Percentiles rank a stretch among this genome's conserved stretches.
phyloP scores from a whole-genome alignment of 768 basidiomycete genomes.

The Mrakia gelida region DNA sequence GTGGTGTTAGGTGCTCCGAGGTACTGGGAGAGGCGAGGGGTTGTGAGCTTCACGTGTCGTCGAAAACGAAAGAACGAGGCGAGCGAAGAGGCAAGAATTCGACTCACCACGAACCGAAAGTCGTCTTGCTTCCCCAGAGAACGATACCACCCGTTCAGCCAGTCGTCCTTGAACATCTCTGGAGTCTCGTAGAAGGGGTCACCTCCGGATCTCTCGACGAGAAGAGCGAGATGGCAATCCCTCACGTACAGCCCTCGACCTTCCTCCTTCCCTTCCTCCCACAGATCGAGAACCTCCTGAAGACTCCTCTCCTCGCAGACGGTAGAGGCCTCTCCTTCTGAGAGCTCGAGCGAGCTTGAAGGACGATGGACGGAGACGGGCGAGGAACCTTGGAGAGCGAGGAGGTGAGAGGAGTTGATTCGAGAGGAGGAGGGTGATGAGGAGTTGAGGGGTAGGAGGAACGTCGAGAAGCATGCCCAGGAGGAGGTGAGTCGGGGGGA shows the following conservation, averaged over 20 bases:
- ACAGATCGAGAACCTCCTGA: conserved; percentile 40
- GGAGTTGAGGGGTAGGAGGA: not conserved
- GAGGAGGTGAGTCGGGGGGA: conserved; percentile 28
- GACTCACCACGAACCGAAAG: conserved; percentile 24
- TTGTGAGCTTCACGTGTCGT: conserved; percentile 41
- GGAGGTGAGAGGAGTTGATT: not conserved
- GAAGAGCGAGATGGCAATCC: conserved; percentile 44
- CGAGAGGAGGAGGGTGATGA: not conserved
- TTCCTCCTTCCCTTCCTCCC: conserved; percentile 36
- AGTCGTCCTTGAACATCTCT: conserved; percentile 39
- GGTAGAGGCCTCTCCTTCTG: conserved; percentile 30
- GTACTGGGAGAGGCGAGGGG: conserved; percentile 37
- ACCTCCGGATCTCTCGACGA: conserved; percentile 38
- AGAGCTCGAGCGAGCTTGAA: not conserved
- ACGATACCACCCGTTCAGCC: conserved; percentile 14
- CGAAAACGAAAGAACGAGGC: conserved; percentile 6
- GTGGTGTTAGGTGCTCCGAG: conserved; percentile 42
- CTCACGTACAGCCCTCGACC: conserved; percentile 42
- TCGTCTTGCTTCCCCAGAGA: not conserved
- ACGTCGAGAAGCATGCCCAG: conserved; percentile 34
- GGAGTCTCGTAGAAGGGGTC: conserved; percentile 41
- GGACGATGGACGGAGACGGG: conserved; percentile 26
- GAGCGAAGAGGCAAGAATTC: not conserved
- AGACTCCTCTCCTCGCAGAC: conserved; percentile 37
- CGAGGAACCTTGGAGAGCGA: not conserved